Conservation (phyloP, 305 asterid species). For the Fraxinus latifolia region DNA sequence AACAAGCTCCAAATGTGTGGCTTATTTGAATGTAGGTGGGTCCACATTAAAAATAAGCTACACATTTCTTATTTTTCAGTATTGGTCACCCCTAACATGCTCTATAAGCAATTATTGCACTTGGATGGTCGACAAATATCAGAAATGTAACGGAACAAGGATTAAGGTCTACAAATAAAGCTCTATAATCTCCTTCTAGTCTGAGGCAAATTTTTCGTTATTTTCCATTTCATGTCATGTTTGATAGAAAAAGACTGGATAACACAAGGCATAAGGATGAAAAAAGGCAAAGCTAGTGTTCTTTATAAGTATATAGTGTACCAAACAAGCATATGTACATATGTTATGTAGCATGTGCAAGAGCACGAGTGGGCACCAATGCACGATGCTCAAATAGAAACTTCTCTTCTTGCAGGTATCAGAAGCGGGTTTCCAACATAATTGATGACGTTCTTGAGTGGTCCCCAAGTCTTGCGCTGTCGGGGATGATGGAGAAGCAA, state of each 20-base stretch:
- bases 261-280: background rate
- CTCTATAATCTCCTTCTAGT: background rate
- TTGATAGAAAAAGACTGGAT: background rate
- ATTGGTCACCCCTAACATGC: background rate
- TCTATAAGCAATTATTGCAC: background rate
- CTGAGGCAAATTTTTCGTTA: background rate
- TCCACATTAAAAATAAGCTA: background rate
- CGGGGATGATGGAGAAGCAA: slow-evolving; percentile 95
- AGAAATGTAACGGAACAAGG: background rate
- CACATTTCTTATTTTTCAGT: background rate
- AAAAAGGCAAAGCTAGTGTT: background rate
- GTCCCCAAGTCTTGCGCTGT: slow-evolving; percentile 89
- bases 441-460: slow-evolving; percentile 97
- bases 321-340: background rate
- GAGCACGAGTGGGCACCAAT: background rate
- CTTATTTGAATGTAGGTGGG: background rate
- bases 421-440: slow-evolving; percentile 88
- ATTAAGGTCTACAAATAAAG: background rate
- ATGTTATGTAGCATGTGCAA: background rate
- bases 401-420: slow-evolving; percentile 60
- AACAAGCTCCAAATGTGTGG: background rate
- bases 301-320: background rate
- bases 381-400: slow-evolving; percentile 12
- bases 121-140: background rate
- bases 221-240: background rate